Percentiles rank a stretch among this genome's conserved stretches.
Conservation (phyloP, 2,329 filamentous ascomycete species). For the Diaporthe sp. region DNA sequence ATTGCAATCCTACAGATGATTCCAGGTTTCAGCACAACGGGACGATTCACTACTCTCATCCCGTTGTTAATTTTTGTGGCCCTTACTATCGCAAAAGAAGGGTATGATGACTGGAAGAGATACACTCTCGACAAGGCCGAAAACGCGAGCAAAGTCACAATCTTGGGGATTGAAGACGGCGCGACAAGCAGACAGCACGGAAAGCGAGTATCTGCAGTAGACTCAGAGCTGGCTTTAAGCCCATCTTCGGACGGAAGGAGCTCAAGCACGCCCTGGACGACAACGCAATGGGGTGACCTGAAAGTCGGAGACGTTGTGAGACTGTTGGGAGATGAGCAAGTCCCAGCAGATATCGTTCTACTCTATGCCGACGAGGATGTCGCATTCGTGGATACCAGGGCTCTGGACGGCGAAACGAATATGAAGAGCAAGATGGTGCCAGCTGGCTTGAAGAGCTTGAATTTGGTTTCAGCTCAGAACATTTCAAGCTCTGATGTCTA, state of each 20-base stretch:
- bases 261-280: conserved; percentile 61
- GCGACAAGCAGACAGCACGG: conserved; percentile 52
- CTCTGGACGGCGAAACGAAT: conserved; percentile 85
- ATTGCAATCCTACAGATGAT: conserved; percentile 88
- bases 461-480: conserved; percentile 65
- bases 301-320: conserved; percentile 63
- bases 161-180: conserved; percentile 60
- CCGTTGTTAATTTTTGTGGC: conserved; percentile 81
- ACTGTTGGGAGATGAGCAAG: conserved; percentile 76
- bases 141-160: conserved; percentile 69
- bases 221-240: conserved; percentile 38
- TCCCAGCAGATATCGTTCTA: conserved; percentile 86
- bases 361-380: conserved; percentile 81
- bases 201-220: conserved; percentile 31
- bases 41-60: conserved; percentile 79
- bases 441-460: conserved; percentile 63
- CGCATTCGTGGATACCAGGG: conserved; percentile 89
- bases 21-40: conserved; percentile 81
- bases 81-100: conserved; percentile 87
- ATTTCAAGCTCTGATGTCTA: conserved; percentile 69
- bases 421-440: conserved; percentile 81
- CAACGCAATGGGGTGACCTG: conserved; percentile 59
- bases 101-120: conserved; percentile 85
- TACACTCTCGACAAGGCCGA: conserved; percentile 86
- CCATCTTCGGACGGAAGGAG: not conserved